Conservation (phyloP, 2,329 filamentous ascomycete species). For the Xylariaceae sp. region DNA sequence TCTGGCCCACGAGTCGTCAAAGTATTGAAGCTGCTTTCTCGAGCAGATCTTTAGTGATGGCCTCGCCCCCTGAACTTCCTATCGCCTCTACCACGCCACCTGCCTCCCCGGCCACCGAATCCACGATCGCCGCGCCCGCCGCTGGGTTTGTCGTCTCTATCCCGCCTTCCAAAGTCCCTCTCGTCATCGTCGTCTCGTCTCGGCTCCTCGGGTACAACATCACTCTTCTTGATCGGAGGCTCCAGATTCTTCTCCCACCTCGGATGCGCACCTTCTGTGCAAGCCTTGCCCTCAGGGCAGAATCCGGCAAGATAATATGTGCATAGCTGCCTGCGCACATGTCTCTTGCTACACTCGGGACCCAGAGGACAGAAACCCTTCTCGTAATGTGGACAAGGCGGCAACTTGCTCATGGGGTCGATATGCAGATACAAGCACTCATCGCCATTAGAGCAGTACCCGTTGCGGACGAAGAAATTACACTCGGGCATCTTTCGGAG, state of each 20-base stretch:
- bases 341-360: conserved; percentile 81
- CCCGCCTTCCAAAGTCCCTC: conserved; percentile 27
- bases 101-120: conserved; percentile 33
- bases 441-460: conserved; percentile 94
- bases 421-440: conserved; percentile 94
- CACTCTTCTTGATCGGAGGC: conserved; percentile 68
- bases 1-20: too few species aligned
- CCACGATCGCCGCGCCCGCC: conserved; percentile 36
- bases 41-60: conserved; percentile 13
- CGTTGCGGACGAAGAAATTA: conserved; percentile 90
- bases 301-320: conserved; percentile 89
- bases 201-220: conserved; percentile 54
- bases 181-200: conserved; percentile 43
- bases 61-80: conserved; percentile 6
- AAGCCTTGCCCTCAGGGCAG: conserved; percentile 77
- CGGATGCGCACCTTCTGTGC: conserved; percentile 79
- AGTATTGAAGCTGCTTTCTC: too few species aligned
- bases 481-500: conserved; percentile 97
- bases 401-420: conserved; percentile 75
- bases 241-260: conserved; percentile 75
- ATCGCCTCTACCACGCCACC: background rate
- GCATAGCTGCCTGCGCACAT: conserved; percentile 79
- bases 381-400: conserved; percentile 87
- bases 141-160: conserved; percentile 29
- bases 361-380: conserved; percentile 92